Percentiles rank a stretch among this genome's conserved stretches.
These are phyloP conservation scores for Arabis alpina DNA, from an alignment of 345 rosid genomes.

Conservation along the genomic window DNA sequence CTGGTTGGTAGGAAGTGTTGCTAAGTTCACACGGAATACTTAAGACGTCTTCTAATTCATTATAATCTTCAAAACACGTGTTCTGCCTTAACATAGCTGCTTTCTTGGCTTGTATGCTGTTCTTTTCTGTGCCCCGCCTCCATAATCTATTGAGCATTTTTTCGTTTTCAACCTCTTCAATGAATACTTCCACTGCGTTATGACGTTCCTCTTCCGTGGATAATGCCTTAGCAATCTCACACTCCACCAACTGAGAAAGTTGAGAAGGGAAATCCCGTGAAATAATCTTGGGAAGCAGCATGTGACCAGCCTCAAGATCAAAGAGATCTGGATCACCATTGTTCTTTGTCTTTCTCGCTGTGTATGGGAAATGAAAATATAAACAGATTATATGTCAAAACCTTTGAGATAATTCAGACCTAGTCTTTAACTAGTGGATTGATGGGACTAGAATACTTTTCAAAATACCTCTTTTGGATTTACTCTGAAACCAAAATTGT, in stretches of 20 bases:
- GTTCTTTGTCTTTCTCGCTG: slow-evolving; percentile 51
- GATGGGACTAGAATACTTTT: slow-evolving; percentile 1
- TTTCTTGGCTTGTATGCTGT: slow-evolving; percentile 70
- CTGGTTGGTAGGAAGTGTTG: slow-evolving; percentile 52
- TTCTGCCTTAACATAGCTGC: slow-evolving; percentile 71
- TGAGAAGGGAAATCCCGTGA: slow-evolving; percentile 77
- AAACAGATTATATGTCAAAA: slow-evolving; percentile 23
- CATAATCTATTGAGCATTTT: slow-evolving; percentile 43
- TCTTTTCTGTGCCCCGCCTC: slow-evolving; percentile 45
- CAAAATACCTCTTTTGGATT: slow-evolving; percentile 58
- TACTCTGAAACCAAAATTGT: slow-evolving; percentile 91
- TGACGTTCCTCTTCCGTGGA: slow-evolving; percentile 52
- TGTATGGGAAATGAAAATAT: slow-evolving; percentile 20
- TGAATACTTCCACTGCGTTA: slow-evolving; percentile 42
- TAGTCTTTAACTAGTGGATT: slow-evolving; percentile 7
- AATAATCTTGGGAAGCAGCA: slow-evolving; percentile 62
- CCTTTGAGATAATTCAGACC: slow-evolving; percentile 2
- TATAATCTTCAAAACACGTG: slow-evolving; percentile 50
- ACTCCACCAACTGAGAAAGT: slow-evolving; percentile 74
- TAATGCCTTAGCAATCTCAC: slow-evolving; percentile 61
- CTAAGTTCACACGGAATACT: slow-evolving; percentile 42
- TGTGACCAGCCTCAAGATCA: slow-evolving; percentile 65
- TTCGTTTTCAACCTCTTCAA: slow-evolving; percentile 52
- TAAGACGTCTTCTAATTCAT: slow-evolving; percentile 49
- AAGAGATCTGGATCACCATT: slow-evolving; percentile 45